phyloP scores from a whole-genome alignment of 2,329 filamentous ascomycete species.

The Podosphaera leucotricha region DNA sequence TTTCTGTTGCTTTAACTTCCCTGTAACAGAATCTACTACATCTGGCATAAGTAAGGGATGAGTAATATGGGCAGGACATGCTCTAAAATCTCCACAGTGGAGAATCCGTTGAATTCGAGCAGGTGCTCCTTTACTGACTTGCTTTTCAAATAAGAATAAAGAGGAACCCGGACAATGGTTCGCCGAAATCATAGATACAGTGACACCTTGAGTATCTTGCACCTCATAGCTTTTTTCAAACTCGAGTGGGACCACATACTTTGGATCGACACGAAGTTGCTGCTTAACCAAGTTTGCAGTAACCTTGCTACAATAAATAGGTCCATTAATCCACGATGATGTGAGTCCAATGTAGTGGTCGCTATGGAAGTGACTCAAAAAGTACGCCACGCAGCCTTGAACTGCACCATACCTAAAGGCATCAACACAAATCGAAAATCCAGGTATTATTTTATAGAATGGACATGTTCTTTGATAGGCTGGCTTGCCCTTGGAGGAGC shows the following conservation, averaged over 20 bases:
- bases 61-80: conserved; percentile 59
- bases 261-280: conserved; percentile 64
- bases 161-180: conserved; percentile 96
- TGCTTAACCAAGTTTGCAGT: conserved; percentile 75
- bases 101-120: conserved; percentile 53
- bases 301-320: conserved; percentile 87
- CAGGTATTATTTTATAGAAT: conserved; percentile 96
- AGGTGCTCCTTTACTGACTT: conserved; percentile 32
- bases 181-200: conserved; percentile 82
- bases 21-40: conserved; percentile 41
- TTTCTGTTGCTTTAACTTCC: conserved; percentile 54
- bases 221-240: conserved; percentile 65
- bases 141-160: conserved; percentile 77
- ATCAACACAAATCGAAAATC: conserved; percentile 80
- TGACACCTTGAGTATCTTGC: conserved; percentile 58
- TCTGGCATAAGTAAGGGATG: conserved; percentile 67
- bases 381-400: conserved; percentile 79
- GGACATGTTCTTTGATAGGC: conserved; percentile 80
- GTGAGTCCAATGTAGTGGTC: conserved; percentile 91
- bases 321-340: conserved; percentile 71
- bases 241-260: conserved; percentile 65
- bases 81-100: conserved; percentile 89
- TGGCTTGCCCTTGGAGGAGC: conserved; percentile 57
- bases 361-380: conserved; percentile 92
- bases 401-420: conserved; percentile 91